These are phyloP conservation scores for Aspergillus udagawae DNA, from an alignment of 2,329 filamentous ascomycete species.

Conservation along the genomic window DNA sequence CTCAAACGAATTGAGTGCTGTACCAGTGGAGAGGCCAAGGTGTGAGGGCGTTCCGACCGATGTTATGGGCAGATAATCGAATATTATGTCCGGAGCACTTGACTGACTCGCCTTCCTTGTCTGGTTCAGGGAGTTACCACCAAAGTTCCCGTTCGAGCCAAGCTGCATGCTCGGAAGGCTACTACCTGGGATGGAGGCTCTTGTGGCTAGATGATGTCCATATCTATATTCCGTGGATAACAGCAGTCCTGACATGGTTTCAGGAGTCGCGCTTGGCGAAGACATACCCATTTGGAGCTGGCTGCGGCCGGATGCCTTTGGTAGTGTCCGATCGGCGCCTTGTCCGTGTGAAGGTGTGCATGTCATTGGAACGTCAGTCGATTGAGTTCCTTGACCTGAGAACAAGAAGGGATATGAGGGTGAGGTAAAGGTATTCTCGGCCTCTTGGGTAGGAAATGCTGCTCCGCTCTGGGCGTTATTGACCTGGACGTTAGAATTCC, in stretches of 20 bases:
- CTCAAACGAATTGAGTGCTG: conserved; percentile 14
- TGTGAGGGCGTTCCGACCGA: conserved; percentile 15
- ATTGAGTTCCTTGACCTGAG: conserved; percentile 22
- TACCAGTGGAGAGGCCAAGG: conserved; percentile 7
- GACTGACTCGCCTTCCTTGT: conserved; percentile 15
- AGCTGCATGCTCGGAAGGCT: conserved; percentile 17
- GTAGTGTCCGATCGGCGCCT: conserved; percentile 32
- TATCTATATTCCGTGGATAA: conserved; percentile 18
- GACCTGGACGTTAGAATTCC: conserved; percentile 21
- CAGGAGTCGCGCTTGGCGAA: conserved; percentile 12
- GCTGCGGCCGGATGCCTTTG: conserved; percentile 29
- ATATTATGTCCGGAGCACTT: conserved; percentile 25
- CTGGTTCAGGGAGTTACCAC: conserved; percentile 14
- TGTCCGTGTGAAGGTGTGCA: conserved; percentile 21
- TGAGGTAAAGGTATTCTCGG: conserved; percentile 19
- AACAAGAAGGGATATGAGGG: conserved; percentile 28
- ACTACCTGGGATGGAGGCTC: conserved; percentile 7
- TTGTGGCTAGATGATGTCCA: conserved; percentile 13
- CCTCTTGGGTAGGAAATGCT: conserved; percentile 28
- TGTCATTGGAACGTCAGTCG: conserved; percentile 22
- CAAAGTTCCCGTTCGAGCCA: conserved; percentile 19
- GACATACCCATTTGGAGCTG: conserved; percentile 14
- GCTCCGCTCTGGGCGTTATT: conserved; percentile 18
- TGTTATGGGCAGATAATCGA: conserved; percentile 26
- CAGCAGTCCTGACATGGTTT: conserved; percentile 14